These are phyloP conservation scores for Moelleriella libera DNA, from an alignment of 2,329 filamentous ascomycete genomes.

Conservation along the genomic window DNA sequence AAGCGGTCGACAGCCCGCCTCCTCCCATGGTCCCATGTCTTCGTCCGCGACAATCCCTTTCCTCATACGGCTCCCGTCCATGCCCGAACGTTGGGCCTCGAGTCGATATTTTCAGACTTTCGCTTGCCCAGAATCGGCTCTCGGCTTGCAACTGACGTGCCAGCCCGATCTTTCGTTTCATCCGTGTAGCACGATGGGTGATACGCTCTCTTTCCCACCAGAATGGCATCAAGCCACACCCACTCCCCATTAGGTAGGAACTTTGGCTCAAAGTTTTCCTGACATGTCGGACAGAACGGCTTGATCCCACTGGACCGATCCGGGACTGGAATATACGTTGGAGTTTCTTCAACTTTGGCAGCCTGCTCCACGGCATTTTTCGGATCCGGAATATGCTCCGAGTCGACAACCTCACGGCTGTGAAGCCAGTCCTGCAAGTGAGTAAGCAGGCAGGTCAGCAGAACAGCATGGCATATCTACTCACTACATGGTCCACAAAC, in stretches of 20 bases:
- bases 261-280: slow-evolving; percentile 84
- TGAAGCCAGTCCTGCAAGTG: slow-evolving; percentile 68
- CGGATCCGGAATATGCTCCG: slow-evolving; percentile 27
- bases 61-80: slow-evolving; percentile 19
- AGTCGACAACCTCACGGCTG: slow-evolving; percentile 66
- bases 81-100: slow-evolving; percentile 21
- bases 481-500: slow-evolving; percentile 80
- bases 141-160: slow-evolving; percentile 33
- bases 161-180: slow-evolving; percentile 51
- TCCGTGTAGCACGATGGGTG: slow-evolving; percentile 85
- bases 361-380: slow-evolving; percentile 18
- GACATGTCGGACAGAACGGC: slow-evolving; percentile 80
- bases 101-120: slow-evolving; percentile 50
- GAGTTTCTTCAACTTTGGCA: slow-evolving; percentile 23
- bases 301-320: slow-evolving; percentile 63
- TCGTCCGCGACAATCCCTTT: neutral
- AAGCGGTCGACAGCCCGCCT: neutral
- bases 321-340: slow-evolving; percentile 71
- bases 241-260: slow-evolving; percentile 93
- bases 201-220: slow-evolving; percentile 66
- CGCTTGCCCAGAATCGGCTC: slow-evolving; percentile 59
- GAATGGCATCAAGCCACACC: slow-evolving; percentile 85
- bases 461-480: slow-evolving; percentile 10
- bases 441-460: slow-evolving; percentile 11
- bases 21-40: neutral